phyloP scores from a whole-genome alignment of 2,329 filamentous ascomycete species.

The Fusarium sp. region DNA sequence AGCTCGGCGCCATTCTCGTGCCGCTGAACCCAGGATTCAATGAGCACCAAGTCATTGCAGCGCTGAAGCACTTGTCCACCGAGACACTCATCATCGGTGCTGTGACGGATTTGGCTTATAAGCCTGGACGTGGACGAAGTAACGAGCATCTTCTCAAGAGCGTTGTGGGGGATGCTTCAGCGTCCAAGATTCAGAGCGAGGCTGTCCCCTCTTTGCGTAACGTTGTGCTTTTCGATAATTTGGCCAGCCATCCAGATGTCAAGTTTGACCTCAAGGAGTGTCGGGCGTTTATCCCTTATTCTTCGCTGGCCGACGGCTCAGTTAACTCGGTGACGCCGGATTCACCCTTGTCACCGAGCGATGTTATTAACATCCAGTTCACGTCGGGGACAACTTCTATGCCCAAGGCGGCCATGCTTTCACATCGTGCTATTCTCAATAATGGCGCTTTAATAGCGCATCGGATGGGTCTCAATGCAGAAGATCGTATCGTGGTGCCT shows the following conservation, averaged over 20 bases:
- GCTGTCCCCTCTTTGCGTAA: conserved; percentile 76
- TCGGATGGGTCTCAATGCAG: conserved; percentile 81
- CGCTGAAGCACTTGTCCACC: conserved; percentile 79
- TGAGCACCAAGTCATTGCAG: conserved; percentile 79
- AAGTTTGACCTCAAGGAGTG: conserved; percentile 59
- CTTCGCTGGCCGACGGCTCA: conserved; percentile 54
- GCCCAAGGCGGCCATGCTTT: conserved; percentile 92
- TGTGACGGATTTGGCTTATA: conserved; percentile 84
- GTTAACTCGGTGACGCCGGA: conserved; percentile 57
- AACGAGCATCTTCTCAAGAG: conserved; percentile 62
- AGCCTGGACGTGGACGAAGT: conserved; percentile 65
- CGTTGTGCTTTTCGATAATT: conserved; percentile 85
- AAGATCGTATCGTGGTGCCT: conserved; percentile 85
- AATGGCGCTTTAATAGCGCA: conserved; percentile 88
- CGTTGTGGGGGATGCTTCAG: conserved; percentile 59
- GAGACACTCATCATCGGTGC: conserved; percentile 85
- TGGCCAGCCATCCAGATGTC: conserved; percentile 59
- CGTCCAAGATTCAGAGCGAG: conserved; percentile 51
- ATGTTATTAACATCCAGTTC: conserved; percentile 95
- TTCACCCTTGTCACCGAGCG: conserved; percentile 65
- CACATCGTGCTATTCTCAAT: conserved; percentile 88
- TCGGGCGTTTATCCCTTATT: conserved; percentile 61
- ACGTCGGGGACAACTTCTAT: conserved; percentile 93
- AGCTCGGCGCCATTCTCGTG: conserved; percentile 93
- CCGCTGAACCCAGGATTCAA: conserved; percentile 94